These are phyloP conservation scores for Myriangium duriaei DNA, from an alignment of 2,329 filamentous ascomycete species.

Conservation along the genomic window DNA sequence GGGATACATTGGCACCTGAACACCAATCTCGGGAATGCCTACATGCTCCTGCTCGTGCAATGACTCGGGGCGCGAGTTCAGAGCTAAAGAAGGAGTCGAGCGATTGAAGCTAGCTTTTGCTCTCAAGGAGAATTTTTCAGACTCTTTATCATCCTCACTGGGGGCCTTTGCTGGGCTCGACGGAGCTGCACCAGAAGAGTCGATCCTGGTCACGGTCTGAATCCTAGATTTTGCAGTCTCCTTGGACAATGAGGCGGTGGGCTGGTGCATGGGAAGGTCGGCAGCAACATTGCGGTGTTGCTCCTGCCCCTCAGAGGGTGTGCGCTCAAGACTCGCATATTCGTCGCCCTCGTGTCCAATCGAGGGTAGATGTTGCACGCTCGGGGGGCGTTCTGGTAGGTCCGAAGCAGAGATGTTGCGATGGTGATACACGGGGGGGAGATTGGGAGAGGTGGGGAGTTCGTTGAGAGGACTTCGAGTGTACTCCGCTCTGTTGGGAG, in stretches of 20 bases:
- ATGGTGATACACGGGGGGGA: slow-evolving; percentile 15
- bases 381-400: slow-evolving; percentile 51
- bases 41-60: slow-evolving; percentile 53
- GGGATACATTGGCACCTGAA: slow-evolving; percentile 85
- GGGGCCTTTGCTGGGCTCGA: slow-evolving; percentile 61
- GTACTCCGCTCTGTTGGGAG: slow-evolving; percentile 65
- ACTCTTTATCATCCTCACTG: slow-evolving; percentile 39
- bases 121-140: slow-evolving; percentile 43
- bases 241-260: slow-evolving; percentile 71
- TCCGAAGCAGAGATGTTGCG: slow-evolving; percentile 27
- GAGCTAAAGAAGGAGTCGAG: slow-evolving; percentile 34
- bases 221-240: slow-evolving; percentile 75
- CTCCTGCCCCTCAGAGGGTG: slow-evolving; percentile 32
- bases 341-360: slow-evolving; percentile 84
- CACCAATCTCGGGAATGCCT: slow-evolving; percentile 84
- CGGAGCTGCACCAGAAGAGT: slow-evolving; percentile 76
- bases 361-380: slow-evolving; percentile 70
- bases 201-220: slow-evolving; percentile 73
- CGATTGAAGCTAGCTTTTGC: slow-evolving; percentile 47
- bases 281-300: slow-evolving; percentile 68
- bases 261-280: slow-evolving; percentile 77
- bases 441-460: slow-evolving; percentile 29
- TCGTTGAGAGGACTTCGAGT: slow-evolving; percentile 80
- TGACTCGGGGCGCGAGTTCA: slow-evolving; percentile 40
- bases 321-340: slow-evolving; percentile 52